These are phyloP conservation scores for Syncephalastrum sp. DNA, from an alignment of 371 early-diverging fungal species.

Conservation along the genomic window DNA sequence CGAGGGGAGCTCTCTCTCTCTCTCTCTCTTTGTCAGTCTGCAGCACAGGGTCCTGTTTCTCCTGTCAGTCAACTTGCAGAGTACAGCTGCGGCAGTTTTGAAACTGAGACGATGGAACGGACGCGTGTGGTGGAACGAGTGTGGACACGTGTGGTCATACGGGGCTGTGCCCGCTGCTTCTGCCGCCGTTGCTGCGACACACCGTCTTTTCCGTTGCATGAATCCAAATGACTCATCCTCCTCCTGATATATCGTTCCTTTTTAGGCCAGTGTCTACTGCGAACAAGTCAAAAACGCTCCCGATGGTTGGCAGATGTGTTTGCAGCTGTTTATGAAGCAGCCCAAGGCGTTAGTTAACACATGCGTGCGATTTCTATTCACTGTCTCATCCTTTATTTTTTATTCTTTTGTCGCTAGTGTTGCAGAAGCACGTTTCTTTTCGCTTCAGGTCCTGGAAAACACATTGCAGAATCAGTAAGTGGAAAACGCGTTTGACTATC, in stretches of 20 bases:
- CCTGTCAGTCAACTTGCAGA: not conserved
- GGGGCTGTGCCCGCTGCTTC: too few species aligned
- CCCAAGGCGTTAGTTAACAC: conserved; percentile 65
- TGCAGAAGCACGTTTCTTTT: conserved; percentile 82
- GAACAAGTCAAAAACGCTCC: conserved; percentile 76
- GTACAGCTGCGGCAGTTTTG: too few species aligned
- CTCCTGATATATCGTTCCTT: not conserved
- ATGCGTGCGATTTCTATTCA: too few species aligned
- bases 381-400: not conserved
- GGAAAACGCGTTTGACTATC: too few species aligned
- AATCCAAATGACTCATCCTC: too few species aligned
- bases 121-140: not conserved
- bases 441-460: conserved; percentile 84
- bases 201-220: too few species aligned
- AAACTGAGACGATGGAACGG: too few species aligned
- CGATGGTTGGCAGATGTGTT: conserved; percentile 86
- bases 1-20: not conserved
- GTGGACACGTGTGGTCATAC: not conserved
- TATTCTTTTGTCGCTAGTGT: conserved; percentile 37
- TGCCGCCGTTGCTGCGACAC: too few species aligned
- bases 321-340: conserved; percentile 74
- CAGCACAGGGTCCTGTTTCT: not conserved
- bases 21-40: not conserved
- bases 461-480: conserved; percentile 63
- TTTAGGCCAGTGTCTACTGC: conserved; percentile 84